Conservation (phyloP, 2,329 filamentous ascomycete genomes). For the Lachnellula occidentalis region DNA sequence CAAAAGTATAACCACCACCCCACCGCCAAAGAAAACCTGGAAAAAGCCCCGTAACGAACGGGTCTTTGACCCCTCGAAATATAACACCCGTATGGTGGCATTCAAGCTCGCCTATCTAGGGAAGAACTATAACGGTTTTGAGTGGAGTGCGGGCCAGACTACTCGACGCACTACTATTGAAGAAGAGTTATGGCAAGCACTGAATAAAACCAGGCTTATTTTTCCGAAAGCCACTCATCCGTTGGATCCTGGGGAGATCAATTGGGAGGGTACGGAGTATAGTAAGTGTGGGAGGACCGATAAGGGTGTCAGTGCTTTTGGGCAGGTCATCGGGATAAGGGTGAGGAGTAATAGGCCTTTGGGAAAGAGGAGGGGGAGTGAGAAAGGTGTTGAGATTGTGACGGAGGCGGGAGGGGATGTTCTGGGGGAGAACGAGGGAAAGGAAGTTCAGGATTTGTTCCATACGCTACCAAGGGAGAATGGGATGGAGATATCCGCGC, state of each 20-base stretch:
- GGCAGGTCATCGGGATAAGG: constrained; percentile 81
- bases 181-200: constrained; percentile 87
- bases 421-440: constrained; percentile 8
- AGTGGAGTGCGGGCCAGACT: constrained; percentile 68
- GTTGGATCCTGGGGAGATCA: constrained; percentile 50
- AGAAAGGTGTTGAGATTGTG: background rate
- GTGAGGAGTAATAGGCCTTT: constrained; percentile 74
- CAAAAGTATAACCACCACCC: background rate
- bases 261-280: constrained; percentile 83
- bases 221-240: constrained; percentile 50
- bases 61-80: constrained; percentile 67
- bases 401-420: too few species aligned
- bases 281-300: constrained; percentile 95
- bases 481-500: constrained; percentile 23
- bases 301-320: constrained; percentile 90
- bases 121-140: constrained; percentile 86
- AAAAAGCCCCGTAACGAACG: constrained; percentile 28
- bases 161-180: constrained; percentile 78
- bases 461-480: constrained; percentile 24
- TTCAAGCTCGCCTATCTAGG: constrained; percentile 93
- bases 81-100: constrained; percentile 78
- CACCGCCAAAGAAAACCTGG: constrained; percentile 35
- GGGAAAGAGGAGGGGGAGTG: constrained; percentile 28
- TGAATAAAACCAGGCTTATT: constrained; percentile 77
- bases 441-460: constrained; percentile 5